These are phyloP conservation scores for Apostasia ramifera DNA, from an alignment of 106 monocot genomes.

Conservation along the genomic window DNA sequence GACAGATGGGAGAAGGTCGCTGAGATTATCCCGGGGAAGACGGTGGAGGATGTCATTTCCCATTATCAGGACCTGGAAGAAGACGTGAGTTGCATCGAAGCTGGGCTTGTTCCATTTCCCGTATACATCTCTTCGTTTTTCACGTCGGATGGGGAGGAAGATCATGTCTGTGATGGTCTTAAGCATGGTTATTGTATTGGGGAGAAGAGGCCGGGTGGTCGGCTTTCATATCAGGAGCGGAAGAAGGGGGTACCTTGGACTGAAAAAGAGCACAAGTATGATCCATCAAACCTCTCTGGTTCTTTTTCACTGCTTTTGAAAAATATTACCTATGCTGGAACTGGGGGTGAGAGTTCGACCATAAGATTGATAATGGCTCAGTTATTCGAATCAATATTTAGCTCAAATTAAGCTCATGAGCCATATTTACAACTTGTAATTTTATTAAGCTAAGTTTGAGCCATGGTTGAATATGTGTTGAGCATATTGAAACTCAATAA, in stretches of 20 bases:
- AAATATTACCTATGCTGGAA: too few species aligned
- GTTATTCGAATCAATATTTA: too few species aligned
- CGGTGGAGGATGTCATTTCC: conserved; percentile 28
- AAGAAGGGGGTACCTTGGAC: conserved; percentile 90
- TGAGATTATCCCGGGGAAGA: conserved; percentile 40
- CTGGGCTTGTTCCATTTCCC: conserved; percentile 43
- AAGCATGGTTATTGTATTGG: conserved; percentile 25
- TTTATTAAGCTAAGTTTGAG: too few species aligned
- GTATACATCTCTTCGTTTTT: conserved; percentile 28
- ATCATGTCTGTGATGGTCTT: conserved; percentile 10
- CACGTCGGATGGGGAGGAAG: conserved; percentile 33
- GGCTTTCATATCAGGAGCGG: conserved; percentile 54
- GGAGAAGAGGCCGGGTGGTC: conserved; percentile 25
- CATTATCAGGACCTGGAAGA: conserved; percentile 52
- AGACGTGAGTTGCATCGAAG: conserved; percentile 57
- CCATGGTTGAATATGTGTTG: too few species aligned
- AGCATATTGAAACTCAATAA: too few species aligned
- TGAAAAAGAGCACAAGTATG: conserved; percentile 85
- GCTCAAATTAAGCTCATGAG: too few species aligned
- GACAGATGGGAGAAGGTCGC: conserved; percentile 57
- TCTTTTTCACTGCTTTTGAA: too few species aligned
- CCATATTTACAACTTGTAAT: too few species aligned
- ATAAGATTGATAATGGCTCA: too few species aligned
- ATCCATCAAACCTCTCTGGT: too few species aligned
- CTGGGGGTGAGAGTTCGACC: too few species aligned